Conservation (phyloP, 2,329 filamentous ascomycete genomes). For the Colletotrichum tropicale region DNA sequence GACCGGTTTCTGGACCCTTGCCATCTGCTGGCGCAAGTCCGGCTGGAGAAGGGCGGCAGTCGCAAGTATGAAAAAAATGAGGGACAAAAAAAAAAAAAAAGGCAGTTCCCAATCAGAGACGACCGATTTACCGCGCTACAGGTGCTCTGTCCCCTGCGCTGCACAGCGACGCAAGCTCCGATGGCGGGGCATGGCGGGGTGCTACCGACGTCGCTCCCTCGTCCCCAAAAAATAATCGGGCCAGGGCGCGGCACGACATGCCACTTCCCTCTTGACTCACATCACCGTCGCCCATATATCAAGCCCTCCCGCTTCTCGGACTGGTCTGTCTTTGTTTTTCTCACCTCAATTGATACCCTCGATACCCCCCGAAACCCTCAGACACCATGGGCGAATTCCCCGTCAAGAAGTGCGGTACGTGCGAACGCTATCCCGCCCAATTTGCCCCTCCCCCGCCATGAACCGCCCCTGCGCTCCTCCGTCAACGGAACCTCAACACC, state of each 20-base stretch:
- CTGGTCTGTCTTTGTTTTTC: neutral
- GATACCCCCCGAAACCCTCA: neutral
- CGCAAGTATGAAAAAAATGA: neutral
- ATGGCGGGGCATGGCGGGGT: slow-evolving; percentile 25
- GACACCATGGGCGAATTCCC: slow-evolving; percentile 46
- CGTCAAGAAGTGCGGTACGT: slow-evolving; percentile 64
- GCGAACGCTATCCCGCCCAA: neutral
- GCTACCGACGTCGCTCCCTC: slow-evolving; percentile 15
- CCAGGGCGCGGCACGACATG: slow-evolving; percentile 3
- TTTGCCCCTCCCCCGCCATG: slow-evolving; percentile 16
- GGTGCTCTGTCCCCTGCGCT: neutral
- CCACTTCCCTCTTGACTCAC: slow-evolving; percentile 18
- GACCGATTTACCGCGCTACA: neutral
- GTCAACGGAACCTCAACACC: neutral
- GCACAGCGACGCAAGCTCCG: neutral
- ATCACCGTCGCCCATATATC: slow-evolving; percentile 1
- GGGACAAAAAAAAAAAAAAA: neutral
- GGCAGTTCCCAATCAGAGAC: neutral
- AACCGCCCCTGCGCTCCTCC: neutral
- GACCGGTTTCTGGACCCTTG: neutral
- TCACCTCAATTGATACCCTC: neutral
- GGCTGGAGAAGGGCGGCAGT: neutral
- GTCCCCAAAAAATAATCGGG: slow-evolving; percentile 1
- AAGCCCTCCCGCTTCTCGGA: neutral
- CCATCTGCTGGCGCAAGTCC: neutral